Base-by-base conservation (phyloP, 2,329 filamentous ascomycete genomes). In the Penicillium griseofulvum region DNA sequence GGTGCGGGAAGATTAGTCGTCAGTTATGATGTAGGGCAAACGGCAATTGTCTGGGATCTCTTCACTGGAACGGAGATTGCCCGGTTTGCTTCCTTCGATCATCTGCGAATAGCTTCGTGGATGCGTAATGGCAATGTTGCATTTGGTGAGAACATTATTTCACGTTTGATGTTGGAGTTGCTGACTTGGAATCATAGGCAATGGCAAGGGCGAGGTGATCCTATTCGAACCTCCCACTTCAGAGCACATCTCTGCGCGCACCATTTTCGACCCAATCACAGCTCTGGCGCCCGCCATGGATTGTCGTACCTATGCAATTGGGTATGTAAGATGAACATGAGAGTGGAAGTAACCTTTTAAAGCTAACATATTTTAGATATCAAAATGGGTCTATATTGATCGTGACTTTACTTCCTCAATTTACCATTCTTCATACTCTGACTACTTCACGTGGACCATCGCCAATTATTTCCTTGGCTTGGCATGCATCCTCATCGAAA, bases 51-150 rank as follows among this genome's bases (percentile, higher is more conserved):
- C 8, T 99, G 94, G 94, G 93, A 99, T 75, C 81, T 97, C 57
- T 86, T 95, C 77, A 95, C 91, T 0, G 94, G 94, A 46, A 87
- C 91, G 56, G 91, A 97, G 74, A 83, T 97, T 55, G 87, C 93
- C 37, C 84, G 92, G n/a, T 97, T 97, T 76, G 87, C 88, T 24
- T 94, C 92, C 0, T 97, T 96, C 68, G 91, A 96, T 68, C 85
- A 89, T 62, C 82, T 97, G 60, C 87, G 87, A 22, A 87, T 90
- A 29, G 93, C 92, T 36, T 82, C 89, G 12, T 99, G 94, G 91
- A 97, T 99, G 92, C 84, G 88, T 42, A 97, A 97, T 76, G 94
- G 94, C 52, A 96, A 96, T 76, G 87, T 99, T 63, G 93, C 91
- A 36, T 97, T 97, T 79, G 94, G 93, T 97, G 81, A 74, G 86